phyloP scores from a whole-genome alignment of 129 eudicot genomes.

The Daucus carota region DNA sequence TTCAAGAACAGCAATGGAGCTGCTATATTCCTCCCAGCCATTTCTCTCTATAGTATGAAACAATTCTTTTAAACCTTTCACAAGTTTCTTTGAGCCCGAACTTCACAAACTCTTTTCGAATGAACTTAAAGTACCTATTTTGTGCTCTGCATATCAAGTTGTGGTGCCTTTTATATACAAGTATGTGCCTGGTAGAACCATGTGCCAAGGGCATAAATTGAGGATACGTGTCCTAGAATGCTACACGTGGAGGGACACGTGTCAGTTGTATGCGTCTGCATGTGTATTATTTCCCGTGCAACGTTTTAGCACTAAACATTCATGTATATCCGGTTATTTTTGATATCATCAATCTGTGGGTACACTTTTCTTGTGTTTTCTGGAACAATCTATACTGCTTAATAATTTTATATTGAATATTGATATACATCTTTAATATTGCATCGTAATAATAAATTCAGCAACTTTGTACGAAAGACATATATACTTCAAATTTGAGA shows the following conservation, averaged over 20 bases:
- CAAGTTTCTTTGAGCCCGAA: neutral
- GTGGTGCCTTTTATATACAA: neutral
- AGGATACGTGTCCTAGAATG: slow-evolving; percentile 11
- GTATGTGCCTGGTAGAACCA: neutral
- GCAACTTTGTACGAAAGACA: too few relatives aligned
- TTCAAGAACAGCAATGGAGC: slow-evolving; percentile 86
- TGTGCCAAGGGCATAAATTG: neutral
- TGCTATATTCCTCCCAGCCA: slow-evolving; percentile 67
- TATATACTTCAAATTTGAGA: too few relatives aligned
- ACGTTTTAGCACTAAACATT: neutral
- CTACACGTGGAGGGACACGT: slow-evolving; percentile 18
- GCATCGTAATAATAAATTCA: too few relatives aligned
- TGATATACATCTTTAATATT: too few relatives aligned
- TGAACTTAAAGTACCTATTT: neutral
- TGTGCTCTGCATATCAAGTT: neutral
- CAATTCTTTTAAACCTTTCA: too few relatives aligned
- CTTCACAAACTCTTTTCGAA: neutral
- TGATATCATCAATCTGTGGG: neutral
- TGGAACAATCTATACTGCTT: too few relatives aligned
- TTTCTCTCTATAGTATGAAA: slow-evolving; percentile 26
- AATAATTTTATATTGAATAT: too few relatives aligned
- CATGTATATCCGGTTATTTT: neutral
- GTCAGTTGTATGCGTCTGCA: neutral
- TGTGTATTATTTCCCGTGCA: neutral
- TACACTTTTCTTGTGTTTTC: too few relatives aligned